Base-by-base conservation (phyloP, 129 eudicot species). In the Centrapalus pauciflorus region DNA sequence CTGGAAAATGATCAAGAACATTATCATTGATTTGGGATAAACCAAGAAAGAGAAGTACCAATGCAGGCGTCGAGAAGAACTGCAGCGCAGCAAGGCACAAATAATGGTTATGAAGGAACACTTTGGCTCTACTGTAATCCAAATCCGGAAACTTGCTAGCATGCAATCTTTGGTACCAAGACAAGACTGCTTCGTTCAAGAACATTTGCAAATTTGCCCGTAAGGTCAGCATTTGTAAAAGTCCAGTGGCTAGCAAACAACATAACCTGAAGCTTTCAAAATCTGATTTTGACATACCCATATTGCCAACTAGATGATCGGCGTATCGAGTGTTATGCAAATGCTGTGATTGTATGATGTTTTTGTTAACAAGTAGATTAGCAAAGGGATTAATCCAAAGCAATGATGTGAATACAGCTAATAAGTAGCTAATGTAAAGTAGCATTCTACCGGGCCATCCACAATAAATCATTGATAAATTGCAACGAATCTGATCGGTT, bases 151-250 rank as follows among this genome's bases (percentile, higher is more conserved):
- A 78, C 68, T 84, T 84, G 64, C 99, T 89, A 19, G 86, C 89
- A 13, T 93, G 99, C 79, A 93, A 73, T 65, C 96, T 85, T 68
- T 93, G 99, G 72, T 93, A 93, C 99, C 99, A 93, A 50, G 95
- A 83, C 32, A 93, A 82, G 29, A 89, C 95, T 0, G 99, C 96
- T 73, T 93, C 96, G 33, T 93, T 93, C 60, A 89, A 79, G 73
- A 81, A 93, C 77, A 87, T 84, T 59, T 93, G 99, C 71, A 89
- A 59, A 62, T 84, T 88, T 10, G 78, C 65, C 4, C 96, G 84
- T 38, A 93, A 70, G 29, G 80, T 40, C 4, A 76, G 5, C 51
- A 86, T 72, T 28, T 89, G 90, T 66, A 89, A 26, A 50, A 89
- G 12, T 17, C 99, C 95, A 0, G 85, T 76, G 12, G 57, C 70